Conservation (phyloP, 495 filamentous ascomycete species). For the Talaromyces thailandensis region DNA sequence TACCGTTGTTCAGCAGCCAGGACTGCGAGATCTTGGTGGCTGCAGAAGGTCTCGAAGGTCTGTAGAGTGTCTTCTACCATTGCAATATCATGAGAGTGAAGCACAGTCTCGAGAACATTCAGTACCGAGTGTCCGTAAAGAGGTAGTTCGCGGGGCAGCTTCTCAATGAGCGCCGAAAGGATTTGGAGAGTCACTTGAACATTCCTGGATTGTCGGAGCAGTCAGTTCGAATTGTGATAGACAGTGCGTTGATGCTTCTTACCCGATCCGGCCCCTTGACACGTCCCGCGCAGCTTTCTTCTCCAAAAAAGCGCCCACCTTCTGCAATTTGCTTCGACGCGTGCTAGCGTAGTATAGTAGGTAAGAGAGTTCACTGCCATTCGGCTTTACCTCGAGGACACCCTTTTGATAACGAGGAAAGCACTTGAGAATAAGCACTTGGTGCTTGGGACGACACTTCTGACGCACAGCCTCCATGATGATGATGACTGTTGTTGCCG, state of each 20-base stretch:
- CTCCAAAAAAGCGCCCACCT: constrained; percentile 84
- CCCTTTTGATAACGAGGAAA: constrained; percentile 86
- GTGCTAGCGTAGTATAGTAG: constrained; percentile 92
- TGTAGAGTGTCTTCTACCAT: constrained; percentile 81
- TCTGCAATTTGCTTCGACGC: constrained; percentile 85
- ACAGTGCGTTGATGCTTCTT: constrained; percentile 21
- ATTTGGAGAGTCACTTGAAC: constrained; percentile 91
- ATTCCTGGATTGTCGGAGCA: constrained; percentile 45
- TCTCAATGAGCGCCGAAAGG: constrained; percentile 79
- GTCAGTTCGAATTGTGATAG: not conserved
- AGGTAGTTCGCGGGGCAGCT: constrained; percentile 78
- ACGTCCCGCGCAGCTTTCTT: constrained; percentile 85
- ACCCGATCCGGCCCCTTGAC: constrained; percentile 72
- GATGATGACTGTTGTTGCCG: not conserved
- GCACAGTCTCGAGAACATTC: constrained; percentile 65
- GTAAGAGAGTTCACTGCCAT: constrained; percentile 90
- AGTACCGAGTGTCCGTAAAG: constrained; percentile 77
- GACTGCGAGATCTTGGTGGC: constrained; percentile 67
- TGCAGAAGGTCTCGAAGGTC: constrained; percentile 77
- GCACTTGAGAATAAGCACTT: constrained; percentile 86
- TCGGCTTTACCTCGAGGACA: constrained; percentile 81
- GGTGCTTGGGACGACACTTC: constrained; percentile 76
- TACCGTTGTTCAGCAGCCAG: constrained; percentile 76
- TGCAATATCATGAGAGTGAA: constrained; percentile 72
- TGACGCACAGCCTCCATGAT: constrained; percentile 54